Evolutionary conservation across 1,284 basidiomycete genomes (phyloP).

Genomic region (Moesziomyces sp.): DNA sequence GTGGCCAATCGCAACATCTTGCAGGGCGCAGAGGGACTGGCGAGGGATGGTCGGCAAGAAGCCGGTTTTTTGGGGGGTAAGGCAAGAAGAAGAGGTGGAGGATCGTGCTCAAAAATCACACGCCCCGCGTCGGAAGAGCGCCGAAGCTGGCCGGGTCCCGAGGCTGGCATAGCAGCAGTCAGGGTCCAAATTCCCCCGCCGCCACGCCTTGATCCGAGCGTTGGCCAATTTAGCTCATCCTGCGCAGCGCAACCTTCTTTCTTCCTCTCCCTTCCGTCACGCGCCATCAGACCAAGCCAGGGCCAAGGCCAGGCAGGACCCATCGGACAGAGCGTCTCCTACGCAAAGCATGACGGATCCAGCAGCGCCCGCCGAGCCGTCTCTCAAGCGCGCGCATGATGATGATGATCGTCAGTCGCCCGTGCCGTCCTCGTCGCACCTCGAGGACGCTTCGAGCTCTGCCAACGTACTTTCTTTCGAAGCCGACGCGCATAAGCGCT

Average conservation of each 20-base stretch:
- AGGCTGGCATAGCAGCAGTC: neutral
- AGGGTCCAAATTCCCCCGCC: slow-evolving; percentile 5
- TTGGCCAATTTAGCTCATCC: neutral
- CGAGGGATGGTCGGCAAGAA: neutral
- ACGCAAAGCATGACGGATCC: neutral
- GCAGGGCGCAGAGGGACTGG: too few species aligned
- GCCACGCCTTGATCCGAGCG: neutral
- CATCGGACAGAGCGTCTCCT: neutral
- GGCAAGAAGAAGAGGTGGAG: neutral
- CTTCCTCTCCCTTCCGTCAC: neutral
- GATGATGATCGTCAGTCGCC: neutral
- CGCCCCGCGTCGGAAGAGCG: neutral
- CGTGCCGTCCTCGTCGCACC: slow-evolving; percentile 1
- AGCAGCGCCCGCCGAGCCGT: neutral
- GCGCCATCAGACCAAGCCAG: neutral
- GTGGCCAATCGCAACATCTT: slow-evolving; percentile 21
- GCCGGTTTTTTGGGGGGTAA: neutral
- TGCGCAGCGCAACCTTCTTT: neutral
- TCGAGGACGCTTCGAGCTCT: neutral
- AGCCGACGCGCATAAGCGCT: neutral
- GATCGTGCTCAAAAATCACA: neutral
- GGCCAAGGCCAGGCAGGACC: too few species aligned
- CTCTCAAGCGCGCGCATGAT: slow-evolving; percentile 11
- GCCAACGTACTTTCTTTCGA: neutral
- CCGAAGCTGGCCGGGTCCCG: slow-evolving; percentile 3